phyloP scores from a whole-genome alignment of 2,329 filamentous ascomycete genomes.

The Tolypocladium nubicola region DNA sequence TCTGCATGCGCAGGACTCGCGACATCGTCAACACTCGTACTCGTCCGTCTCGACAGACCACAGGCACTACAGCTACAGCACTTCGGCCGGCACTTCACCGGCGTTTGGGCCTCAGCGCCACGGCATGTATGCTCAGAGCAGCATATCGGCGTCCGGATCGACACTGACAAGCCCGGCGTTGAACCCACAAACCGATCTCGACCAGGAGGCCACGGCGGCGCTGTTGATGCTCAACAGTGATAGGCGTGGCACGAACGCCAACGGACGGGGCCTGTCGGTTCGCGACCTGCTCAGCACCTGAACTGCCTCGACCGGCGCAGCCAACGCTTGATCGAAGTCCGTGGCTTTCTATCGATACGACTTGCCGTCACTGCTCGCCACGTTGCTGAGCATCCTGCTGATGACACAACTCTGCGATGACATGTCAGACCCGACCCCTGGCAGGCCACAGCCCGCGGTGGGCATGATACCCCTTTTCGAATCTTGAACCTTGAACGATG shows the following conservation, averaged over 20 bases:
- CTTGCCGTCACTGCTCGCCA: neutral
- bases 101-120: conserved; percentile 42
- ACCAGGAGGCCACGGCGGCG: conserved; percentile 76
- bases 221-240: conserved; percentile 81
- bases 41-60: conserved; percentile 43
- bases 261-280: conserved; percentile 41
- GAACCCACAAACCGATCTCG: conserved; percentile 43
- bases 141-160: conserved; percentile 34
- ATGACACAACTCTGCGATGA: neutral
- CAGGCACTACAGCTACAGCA: conserved; percentile 38
- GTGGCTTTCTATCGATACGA: neutral
- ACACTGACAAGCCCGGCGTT: conserved; percentile 49
- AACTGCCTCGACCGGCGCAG: conserved; percentile 8
- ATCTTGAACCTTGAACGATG: neutral
- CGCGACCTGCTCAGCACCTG: conserved; percentile 42
- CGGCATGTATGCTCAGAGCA: conserved; percentile 26
- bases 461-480: conserved; percentile 2
- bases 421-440: neutral
- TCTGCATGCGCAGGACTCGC: conserved; percentile 32
- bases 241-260: conserved; percentile 39
- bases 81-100: conserved; percentile 42
- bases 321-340: neutral
- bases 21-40: conserved; percentile 38
- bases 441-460: neutral
- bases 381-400: neutral